phyloP scores from a whole-genome alignment of 2,329 filamentous ascomycete genomes.

The Clarireedia hainanense region DNA sequence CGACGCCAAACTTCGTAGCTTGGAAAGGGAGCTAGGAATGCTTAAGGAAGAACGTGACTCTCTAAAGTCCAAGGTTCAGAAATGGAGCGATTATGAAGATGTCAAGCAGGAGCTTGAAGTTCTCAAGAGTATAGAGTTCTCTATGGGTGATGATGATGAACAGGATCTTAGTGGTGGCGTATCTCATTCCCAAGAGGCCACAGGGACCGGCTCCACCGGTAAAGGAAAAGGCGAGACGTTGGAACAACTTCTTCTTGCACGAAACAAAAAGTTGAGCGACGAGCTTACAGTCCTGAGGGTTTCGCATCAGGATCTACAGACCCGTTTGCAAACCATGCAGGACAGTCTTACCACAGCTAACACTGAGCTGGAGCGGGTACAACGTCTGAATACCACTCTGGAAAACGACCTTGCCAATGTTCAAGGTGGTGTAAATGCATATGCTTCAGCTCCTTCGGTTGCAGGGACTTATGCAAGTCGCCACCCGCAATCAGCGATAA shows the following conservation, averaged over 20 bases:
- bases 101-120: slow-evolving; percentile 94
- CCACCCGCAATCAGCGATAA: slow-evolving; percentile 59
- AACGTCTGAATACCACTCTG: slow-evolving; percentile 76
- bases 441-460: slow-evolving; percentile 85
- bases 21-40: slow-evolving; percentile 70
- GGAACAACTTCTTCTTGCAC: slow-evolving; percentile 81
- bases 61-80: slow-evolving; percentile 73
- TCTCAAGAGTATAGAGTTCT: slow-evolving; percentile 95
- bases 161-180: slow-evolving; percentile 34
- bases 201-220: slow-evolving; percentile 40
- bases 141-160: slow-evolving; percentile 78
- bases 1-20: slow-evolving; percentile 65
- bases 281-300: slow-evolving; percentile 89
- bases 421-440: slow-evolving; percentile 77
- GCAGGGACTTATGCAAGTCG: slow-evolving; percentile 84
- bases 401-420: slow-evolving; percentile 86
- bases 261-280: slow-evolving; percentile 94
- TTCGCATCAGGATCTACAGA: slow-evolving; percentile 86
- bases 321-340: slow-evolving; percentile 69
- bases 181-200: slow-evolving; percentile 16
- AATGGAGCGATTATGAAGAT: slow-evolving; percentile 91
- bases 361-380: slow-evolving; percentile 76
- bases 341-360: slow-evolving; percentile 78
- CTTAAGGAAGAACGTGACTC: slow-evolving; percentile 74
- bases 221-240: slow-evolving; percentile 69